Evolutionary conservation across 2,329 filamentous ascomycete species (phyloP), one percentile per base, ranked within the genome.

Genomic region (Ceratocystis harringtonii): DNA sequence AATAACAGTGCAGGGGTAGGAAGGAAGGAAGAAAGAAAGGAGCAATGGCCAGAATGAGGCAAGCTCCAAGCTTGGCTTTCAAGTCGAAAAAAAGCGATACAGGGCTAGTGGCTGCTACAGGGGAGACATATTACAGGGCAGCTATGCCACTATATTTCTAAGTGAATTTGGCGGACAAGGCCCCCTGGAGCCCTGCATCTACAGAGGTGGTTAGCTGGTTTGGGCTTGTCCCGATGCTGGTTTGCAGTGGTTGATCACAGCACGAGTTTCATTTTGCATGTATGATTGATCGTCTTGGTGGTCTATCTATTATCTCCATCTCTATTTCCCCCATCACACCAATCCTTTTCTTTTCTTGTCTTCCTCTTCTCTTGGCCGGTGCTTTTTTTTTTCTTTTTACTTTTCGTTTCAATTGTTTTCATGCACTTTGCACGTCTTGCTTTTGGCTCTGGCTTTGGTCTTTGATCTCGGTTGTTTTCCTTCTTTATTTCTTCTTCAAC

Each of bases 11-110:
- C 30, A 36, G 32, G 41, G 19, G 43, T 25, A 22, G 32, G 17
- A 62, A 62, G 41, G 60, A 62, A 36, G 32, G 10, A 36, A 36
- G 8, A 36, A 61, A 22, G 32, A 25, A 62, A 62, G 60, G 60
- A 62, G 60, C 60, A 62, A 45, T 62, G 28, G 28, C 60, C 60
- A 62, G 44, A 62, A 62, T 44, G 43, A 50, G 61, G 61, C 61
- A 62, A 50, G 44, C 61, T 32, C 55, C 55, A 58, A 32, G 55
- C 55, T 58, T 58, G 55, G 55, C 55, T 41, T 41, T 8, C 36
- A 15, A 41, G 36, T 41, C 36, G 10, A 41, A 41, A 41, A 41
- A 41, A 41, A 41, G 36, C 36, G 12, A 41, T 15, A 41, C 36
- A 41, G 36, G 36, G 3, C 36, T 15, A 12, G 36, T 15, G 36